Conservation (phyloP, 768 basidiomycete genomes). For the Russula sp. region DNA sequence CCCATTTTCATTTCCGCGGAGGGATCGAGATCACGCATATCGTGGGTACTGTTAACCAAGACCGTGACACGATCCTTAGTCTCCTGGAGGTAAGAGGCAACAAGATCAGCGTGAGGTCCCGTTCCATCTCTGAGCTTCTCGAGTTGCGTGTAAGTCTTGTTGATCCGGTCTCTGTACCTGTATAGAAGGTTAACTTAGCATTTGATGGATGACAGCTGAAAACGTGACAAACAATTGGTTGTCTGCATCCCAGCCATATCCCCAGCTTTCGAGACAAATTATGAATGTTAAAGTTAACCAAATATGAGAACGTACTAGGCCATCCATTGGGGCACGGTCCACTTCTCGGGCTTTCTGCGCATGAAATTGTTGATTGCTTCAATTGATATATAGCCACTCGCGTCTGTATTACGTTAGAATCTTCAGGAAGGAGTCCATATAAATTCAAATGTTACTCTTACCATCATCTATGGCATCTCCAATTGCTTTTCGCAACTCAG, state of each 20-base stretch:
- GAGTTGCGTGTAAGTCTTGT: constrained; percentile 15
- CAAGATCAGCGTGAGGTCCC: constrained; percentile 5
- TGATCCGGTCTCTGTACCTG: constrained; percentile 15
- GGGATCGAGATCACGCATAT: constrained; percentile 14
- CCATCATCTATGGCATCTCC: constrained; percentile 27
- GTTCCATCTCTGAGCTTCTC: constrained; percentile 14
- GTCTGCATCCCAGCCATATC: constrained; percentile 28
- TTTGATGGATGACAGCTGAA: background rate
- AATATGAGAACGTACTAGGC: constrained; percentile 14
- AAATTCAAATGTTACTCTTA: background rate
- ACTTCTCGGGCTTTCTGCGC: constrained; percentile 21
- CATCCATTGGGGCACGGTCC: constrained; percentile 25
- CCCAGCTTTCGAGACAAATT: constrained; percentile 15
- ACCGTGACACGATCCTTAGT: constrained; percentile 6
- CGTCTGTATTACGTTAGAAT: constrained; percentile 7
- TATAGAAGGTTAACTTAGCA: background rate
- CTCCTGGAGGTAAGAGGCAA: constrained; percentile 10
- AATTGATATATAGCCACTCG: constrained; percentile 24
- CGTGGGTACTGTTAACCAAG: constrained; percentile 16
- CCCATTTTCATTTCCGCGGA: constrained; percentile 20
- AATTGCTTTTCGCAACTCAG: constrained; percentile 14
- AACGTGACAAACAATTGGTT: constrained; percentile 16
- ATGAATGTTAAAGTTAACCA: background rate
- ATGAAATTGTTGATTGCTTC: constrained; percentile 23
- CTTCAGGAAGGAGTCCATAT: background rate